Conservation (phyloP, 306 rosid genomes). For the Hippophae gyantsensis region DNA sequence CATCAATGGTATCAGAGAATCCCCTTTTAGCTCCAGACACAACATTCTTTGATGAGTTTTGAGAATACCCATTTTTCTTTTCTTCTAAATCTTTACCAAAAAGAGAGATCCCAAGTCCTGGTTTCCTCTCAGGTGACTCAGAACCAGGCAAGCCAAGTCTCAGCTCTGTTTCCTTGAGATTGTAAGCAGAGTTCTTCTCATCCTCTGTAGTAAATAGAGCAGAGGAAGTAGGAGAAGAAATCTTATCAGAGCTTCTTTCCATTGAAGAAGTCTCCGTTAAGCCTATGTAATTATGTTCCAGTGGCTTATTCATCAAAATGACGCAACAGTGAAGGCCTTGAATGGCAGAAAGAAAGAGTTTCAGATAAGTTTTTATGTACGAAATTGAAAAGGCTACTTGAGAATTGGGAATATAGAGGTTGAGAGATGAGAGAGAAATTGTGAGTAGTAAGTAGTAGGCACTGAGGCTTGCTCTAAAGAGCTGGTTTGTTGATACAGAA, state of each 20-base stretch:
- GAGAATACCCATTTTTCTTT: constrained; percentile 35
- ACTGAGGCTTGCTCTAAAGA: constrained; percentile 11
- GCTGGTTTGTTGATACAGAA: constrained; percentile 39
- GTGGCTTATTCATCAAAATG: constrained; percentile 25
- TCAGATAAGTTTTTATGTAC: not conserved
- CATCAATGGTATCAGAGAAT: constrained; percentile 67
- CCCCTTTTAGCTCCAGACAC: constrained; percentile 74
- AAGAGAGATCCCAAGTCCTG: constrained; percentile 36
- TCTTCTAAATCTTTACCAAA: constrained; percentile 63
- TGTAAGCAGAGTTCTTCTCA: constrained; percentile 36
- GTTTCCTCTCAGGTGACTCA: constrained; percentile 55
- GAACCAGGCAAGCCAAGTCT: constrained; percentile 88
- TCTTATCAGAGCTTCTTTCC: constrained; percentile 51
- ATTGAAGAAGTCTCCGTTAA: constrained; percentile 49
- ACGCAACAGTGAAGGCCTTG: constrained; percentile 29
- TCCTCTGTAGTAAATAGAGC: constrained; percentile 32
- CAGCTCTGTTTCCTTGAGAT: constrained; percentile 81
- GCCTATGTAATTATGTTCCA: constrained; percentile 77
- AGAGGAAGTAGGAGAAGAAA: constrained; percentile 34
- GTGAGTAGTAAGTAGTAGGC: not conserved
- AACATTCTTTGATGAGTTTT: constrained; percentile 30
- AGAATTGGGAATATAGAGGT: not conserved
- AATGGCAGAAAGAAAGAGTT: constrained; percentile 2
- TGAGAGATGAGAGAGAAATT: constrained; percentile 6
- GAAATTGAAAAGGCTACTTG: not conserved